Evolutionary conservation across 371 early-diverging fungal species (phyloP).

Genomic region (Mucor velutinosus): DNA sequence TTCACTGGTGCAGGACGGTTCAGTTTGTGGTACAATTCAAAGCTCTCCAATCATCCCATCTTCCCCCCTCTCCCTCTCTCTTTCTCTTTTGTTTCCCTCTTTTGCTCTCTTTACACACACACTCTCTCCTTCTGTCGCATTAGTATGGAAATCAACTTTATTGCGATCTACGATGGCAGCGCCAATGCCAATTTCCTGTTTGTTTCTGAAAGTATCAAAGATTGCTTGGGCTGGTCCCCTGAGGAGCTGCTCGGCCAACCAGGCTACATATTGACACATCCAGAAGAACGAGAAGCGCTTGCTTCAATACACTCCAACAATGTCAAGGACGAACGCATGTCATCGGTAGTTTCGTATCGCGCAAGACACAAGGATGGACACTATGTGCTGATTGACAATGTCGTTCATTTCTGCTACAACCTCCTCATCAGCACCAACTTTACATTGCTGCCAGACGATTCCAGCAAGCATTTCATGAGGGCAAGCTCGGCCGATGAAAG

Average conservation of each 20-base stretch:
- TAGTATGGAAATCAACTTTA: slow-evolving; percentile 46
- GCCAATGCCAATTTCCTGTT: slow-evolving; percentile 48
- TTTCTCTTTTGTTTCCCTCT: background rate
- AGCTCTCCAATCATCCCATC: background rate
- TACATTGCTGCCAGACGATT: slow-evolving; percentile 2
- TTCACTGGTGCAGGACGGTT: background rate
- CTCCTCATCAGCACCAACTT: slow-evolving; percentile 31
- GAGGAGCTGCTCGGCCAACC: slow-evolving; percentile 50
- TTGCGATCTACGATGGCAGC: slow-evolving; percentile 59
- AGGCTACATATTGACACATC: slow-evolving; percentile 50
- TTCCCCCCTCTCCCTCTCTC: background rate
- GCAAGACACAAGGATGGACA: slow-evolving; percentile 36
- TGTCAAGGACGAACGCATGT: slow-evolving; percentile 54
- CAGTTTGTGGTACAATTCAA: background rate
- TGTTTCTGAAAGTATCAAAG: slow-evolving; percentile 51
- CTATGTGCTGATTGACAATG: slow-evolving; percentile 31
- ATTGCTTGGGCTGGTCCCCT: slow-evolving; percentile 51
- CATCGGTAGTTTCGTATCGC: slow-evolving; percentile 31
- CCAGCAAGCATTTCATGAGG: slow-evolving; percentile 24
- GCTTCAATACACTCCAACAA: slow-evolving; percentile 39
- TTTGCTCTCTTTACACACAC: too few species aligned
- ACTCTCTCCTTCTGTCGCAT: background rate
- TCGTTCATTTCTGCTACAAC: slow-evolving; percentile 44
- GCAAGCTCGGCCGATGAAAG: slow-evolving; percentile 34
- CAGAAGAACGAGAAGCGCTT: slow-evolving; percentile 41